Percentiles rank a stretch among this genome's conserved stretches.
These are phyloP conservation scores for Sisymbrium altissimum DNA, from an alignment of 345 rosid species.

Conservation along the genomic window DNA sequence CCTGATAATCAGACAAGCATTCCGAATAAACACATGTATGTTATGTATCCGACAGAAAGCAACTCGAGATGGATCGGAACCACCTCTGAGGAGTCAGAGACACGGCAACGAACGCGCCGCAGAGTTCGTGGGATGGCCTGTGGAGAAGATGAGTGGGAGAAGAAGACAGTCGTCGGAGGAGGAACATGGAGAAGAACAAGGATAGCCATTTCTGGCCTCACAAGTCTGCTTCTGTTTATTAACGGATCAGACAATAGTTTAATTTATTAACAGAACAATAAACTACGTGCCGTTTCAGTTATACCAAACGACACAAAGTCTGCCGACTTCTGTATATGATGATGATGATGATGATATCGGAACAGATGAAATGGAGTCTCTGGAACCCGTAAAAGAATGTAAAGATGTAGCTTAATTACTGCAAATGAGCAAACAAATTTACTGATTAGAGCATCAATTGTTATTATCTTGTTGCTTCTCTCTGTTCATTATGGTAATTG, in stretches of 20 bases:
- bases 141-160: slow-evolving; percentile 17
- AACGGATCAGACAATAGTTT: too few species aligned
- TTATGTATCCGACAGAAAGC: not conserved
- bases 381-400: too few species aligned
- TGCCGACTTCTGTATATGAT: too few species aligned
- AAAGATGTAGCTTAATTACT: too few species aligned
- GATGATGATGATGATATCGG: too few species aligned
- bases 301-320: not conserved
- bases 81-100: slow-evolving; percentile 24
- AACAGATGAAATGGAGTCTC: too few species aligned
- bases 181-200: slow-evolving; percentile 8
- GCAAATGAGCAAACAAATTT: too few species aligned
- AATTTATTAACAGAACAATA: too few species aligned
- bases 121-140: not conserved
- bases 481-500: too few species aligned
- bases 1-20: slow-evolving; percentile 26
- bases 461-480: too few species aligned
- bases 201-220: slow-evolving; percentile 25
- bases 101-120: slow-evolving; percentile 12
- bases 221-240: not conserved
- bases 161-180: slow-evolving; percentile 1
- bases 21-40: not conserved
- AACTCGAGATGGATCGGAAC: not conserved
- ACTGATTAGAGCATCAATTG: too few species aligned
- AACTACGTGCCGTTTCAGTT: slow-evolving; percentile 7